phyloP scores from a whole-genome alignment of 768 basidiomycete species.

The Leucocoprinus sp. region DNA sequence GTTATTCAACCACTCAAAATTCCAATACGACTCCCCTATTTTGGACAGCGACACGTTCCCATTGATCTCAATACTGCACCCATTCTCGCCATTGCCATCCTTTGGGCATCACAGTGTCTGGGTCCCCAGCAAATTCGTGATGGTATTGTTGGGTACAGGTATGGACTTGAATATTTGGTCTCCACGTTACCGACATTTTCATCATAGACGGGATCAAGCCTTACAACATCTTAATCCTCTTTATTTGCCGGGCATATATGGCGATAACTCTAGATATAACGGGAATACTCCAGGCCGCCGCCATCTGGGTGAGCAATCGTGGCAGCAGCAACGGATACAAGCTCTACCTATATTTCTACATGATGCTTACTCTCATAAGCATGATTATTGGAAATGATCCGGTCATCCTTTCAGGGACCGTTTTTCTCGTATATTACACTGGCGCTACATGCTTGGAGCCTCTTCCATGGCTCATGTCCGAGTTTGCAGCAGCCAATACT shows the following conservation, averaged over 20 bases:
- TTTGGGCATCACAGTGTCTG: conserved; percentile 51
- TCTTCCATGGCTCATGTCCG: conserved; percentile 62
- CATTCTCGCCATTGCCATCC: conserved; percentile 39
- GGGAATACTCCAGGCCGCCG: conserved; percentile 78
- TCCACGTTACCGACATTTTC: conserved; percentile 1
- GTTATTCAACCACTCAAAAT: conserved; percentile 38
- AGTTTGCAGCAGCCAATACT: conserved; percentile 76
- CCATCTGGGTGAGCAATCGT: conserved; percentile 81
- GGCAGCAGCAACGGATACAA: conserved; percentile 66
- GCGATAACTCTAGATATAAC: conserved; percentile 87
- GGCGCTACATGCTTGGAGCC: conserved; percentile 50
- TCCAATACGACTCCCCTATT: conserved; percentile 24
- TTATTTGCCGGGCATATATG: conserved; percentile 89
- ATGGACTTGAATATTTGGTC: neutral
- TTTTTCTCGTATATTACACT: conserved; percentile 86
- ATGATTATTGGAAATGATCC: conserved; percentile 90
- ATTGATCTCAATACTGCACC: conserved; percentile 49
- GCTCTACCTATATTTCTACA: conserved; percentile 75
- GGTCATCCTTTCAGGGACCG: conserved; percentile 85
- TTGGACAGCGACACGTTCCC: conserved; percentile 24
- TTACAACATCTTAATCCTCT: conserved; percentile 88
- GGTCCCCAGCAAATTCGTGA: conserved; percentile 45
- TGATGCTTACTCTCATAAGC: conserved; percentile 72
- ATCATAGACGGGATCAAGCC: conserved; percentile 64
- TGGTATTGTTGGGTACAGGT: conserved; percentile 60